Percentiles rank a stretch among this genome's conserved stretches.
Evolutionary conservation across 1,284 basidiomycete genomes (phyloP).

Genomic region (Pyrrhoderma noxium): DNA sequence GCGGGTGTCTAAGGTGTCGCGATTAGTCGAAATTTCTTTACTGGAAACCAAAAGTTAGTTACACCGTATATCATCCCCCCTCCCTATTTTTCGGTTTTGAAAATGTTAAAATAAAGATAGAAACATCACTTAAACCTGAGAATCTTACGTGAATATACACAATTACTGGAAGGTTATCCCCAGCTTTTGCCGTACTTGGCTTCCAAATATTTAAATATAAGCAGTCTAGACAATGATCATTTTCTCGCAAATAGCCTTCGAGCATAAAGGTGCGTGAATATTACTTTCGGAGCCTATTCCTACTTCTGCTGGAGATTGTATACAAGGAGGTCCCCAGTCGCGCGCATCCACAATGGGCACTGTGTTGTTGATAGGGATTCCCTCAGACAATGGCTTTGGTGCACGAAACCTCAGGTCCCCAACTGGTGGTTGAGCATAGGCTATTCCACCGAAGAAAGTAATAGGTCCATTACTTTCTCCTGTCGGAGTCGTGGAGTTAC

Average conservation of each 20-base stretch:
- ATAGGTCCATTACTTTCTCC: constrained; percentile 31
- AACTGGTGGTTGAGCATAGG: constrained; percentile 49
- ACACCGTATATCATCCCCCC: constrained; percentile 35
- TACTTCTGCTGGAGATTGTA: constrained; percentile 36
- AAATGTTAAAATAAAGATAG: too few relatives aligned
- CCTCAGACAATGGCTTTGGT: constrained; percentile 38
- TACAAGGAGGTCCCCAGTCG: constrained; percentile 36
- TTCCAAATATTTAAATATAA: constrained; percentile 48
- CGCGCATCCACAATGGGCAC: constrained; percentile 32
- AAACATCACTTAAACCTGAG: background rate
- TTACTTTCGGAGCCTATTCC: constrained; percentile 37
- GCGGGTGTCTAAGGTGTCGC: constrained; percentile 28
- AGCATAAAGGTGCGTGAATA: background rate
- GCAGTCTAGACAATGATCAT: constrained; percentile 32
- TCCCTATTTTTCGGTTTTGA: constrained; percentile 27
- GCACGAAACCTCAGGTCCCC: constrained; percentile 43
- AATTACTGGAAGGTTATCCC: constrained; percentile 38
- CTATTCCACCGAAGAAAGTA: constrained; percentile 42
- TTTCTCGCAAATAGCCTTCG: background rate
- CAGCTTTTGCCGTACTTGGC: constrained; percentile 36
- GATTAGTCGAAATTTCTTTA: background rate
- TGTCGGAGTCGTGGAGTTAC: constrained; percentile 35
- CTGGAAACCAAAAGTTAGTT: constrained; percentile 9
- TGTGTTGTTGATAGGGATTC: constrained; percentile 18
- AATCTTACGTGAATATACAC: constrained; percentile 38